Evolutionary conservation across 1,284 basidiomycete species (phyloP).

Genomic region (Boletus subluridellus): DNA sequence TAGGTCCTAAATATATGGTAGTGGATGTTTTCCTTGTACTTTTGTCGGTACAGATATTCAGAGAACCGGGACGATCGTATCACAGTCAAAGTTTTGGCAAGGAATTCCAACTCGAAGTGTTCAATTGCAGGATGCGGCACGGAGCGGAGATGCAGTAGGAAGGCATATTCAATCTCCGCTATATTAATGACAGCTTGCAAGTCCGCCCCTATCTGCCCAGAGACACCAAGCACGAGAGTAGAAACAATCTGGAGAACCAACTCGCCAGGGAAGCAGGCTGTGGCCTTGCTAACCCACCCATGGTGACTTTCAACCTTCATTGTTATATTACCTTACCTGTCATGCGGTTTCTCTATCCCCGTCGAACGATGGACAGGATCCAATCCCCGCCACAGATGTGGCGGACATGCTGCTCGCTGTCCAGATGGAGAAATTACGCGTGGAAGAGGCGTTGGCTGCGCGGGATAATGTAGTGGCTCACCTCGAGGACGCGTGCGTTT

Average conservation of each 20-base stretch:
- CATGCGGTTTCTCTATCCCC: neutral
- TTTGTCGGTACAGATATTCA: neutral
- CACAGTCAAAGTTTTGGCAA: no score
- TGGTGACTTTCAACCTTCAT: constrained; percentile 16
- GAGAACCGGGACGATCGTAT: neutral
- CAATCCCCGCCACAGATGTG: constrained; percentile 13
- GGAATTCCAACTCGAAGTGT: neutral
- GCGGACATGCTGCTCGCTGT: constrained; percentile 53
- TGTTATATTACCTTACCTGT: constrained; percentile 1
- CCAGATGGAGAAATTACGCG: constrained; percentile 53
- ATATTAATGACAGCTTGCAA: no score
- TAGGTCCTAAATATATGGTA: neutral
- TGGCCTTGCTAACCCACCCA: constrained; percentile 3
- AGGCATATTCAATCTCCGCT: neutral
- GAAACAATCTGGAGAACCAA: constrained; percentile 8
- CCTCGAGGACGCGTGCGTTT: constrained; percentile 58
- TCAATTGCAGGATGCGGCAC: neutral
- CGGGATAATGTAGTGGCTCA: constrained; percentile 62
- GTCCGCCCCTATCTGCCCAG: neutral
- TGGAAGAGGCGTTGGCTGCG: constrained; percentile 57
- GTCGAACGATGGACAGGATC: constrained; percentile 14
- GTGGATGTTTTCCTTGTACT: neutral
- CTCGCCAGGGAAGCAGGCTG: neutral
- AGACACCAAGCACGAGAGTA: no score
- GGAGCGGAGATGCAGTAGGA: constrained; percentile 3